These are phyloP conservation scores for Phycomyces blakesleeanus DNA, from an alignment of 192 early-diverging fungal species.

Conservation along the genomic window DNA sequence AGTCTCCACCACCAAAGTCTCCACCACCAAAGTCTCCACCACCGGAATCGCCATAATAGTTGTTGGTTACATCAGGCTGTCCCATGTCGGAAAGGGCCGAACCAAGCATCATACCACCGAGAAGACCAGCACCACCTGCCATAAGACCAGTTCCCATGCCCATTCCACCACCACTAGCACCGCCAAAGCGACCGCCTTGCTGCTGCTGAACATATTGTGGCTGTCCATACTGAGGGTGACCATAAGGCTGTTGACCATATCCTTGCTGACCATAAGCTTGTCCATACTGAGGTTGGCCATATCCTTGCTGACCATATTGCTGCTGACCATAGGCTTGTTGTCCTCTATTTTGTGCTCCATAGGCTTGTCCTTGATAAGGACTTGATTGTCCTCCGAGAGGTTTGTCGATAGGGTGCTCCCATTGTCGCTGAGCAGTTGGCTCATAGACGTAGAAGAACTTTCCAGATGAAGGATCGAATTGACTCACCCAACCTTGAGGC, in stretches of 20 bases:
- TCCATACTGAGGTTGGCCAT: slow-evolving; percentile 14
- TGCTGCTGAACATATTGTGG: slow-evolving; percentile 16
- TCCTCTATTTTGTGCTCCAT: background rate
- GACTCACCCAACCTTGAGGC: slow-evolving; percentile 33
- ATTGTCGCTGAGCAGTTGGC: slow-evolving; percentile 30
- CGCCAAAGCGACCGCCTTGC: slow-evolving; percentile 5
- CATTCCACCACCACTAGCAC: slow-evolving; percentile 14
- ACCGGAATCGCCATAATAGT: slow-evolving; percentile 10
- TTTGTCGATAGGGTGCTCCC: slow-evolving; percentile 35
- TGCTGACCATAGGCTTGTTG: slow-evolving; percentile 14
- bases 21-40: slow-evolving; percentile 14
- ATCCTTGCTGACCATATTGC: slow-evolving; percentile 17
- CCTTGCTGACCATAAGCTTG: background rate
- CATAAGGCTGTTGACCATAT: too few species aligned
- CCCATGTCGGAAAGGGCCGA: slow-evolving; percentile 7
- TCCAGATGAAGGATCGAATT: slow-evolving; percentile 22
- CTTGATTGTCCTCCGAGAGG: slow-evolving; percentile 8
- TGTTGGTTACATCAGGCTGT: slow-evolving; percentile 15
- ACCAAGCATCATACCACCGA: slow-evolving; percentile 15
- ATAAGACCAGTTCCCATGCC: slow-evolving; percentile 6
- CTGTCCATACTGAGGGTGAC: slow-evolving; percentile 1
- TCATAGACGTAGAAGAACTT: slow-evolving; percentile 37
- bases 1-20: slow-evolving; percentile 10
- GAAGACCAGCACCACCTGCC: slow-evolving; percentile 24
- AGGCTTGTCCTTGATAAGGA: slow-evolving; percentile 1